Evolutionary conservation across 306 rosid genomes (phyloP), one percentile per base, ranked within the genome.

Genomic region (Rosa chinensis): DNA sequence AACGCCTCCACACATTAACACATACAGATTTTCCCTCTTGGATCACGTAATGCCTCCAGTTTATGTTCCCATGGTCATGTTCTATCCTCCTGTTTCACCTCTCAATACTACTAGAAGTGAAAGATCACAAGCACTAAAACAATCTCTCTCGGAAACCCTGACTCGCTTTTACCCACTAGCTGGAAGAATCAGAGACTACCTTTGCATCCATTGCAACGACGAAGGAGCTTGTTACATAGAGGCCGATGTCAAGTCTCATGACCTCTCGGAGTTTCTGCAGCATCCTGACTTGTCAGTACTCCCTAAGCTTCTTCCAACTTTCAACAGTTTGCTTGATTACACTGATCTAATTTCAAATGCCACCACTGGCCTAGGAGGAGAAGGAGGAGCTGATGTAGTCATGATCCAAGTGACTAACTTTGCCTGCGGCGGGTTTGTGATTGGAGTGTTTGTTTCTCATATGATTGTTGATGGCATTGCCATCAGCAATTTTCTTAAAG

Each of bases 101-200:
- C 28, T 8, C 28, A 61, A 0, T 11, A 3, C 66, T 62, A 25
- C 42, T 28, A 43, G 49, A n/a, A n/a, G 28, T 67, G 48, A 28
- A 25, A 62, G 20, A 62, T 62, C 68, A 62, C 40, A 25, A 11
- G 68, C 68, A 28, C 68, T 62, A 4, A 62, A 28, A 5, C 67
- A 62, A 28, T 25, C 67, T 62, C 67, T 62, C 8, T 62, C 67
- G 67, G 67, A 62, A 62, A 62, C 68, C 68, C 8, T 62, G 68
- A 62, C 42, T 28, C 68, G 42, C 3, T 62, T 62, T 5, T 62
- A 62, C 40, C 68, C 68, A 0, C 68, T 62, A 28, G 42, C 68
- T 12, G 68, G 68, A 28, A 62, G 40, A 62, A 62, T 62, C 42
- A 28, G 8, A 62, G 14, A 4, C 42, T 28, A 62, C 12, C 40